Evolutionary conservation across 768 basidiomycete genomes (phyloP).

Genomic region (Tephrocybe sp.): DNA sequence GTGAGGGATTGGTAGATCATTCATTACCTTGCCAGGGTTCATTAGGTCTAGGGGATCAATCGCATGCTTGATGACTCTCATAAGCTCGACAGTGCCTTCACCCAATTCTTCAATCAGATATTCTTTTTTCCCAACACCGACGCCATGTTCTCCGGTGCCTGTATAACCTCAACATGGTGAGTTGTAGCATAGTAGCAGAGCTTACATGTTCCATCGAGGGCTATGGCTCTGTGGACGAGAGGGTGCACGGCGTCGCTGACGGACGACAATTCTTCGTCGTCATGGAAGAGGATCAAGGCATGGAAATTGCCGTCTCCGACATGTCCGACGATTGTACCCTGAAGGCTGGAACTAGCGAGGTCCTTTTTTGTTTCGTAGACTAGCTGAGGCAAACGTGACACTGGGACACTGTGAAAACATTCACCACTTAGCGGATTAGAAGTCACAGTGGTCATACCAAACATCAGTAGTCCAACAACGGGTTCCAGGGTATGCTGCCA

Average conservation of each 20-base stretch:
- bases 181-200: conserved; percentile 2
- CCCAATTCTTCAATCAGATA: conserved; percentile 87
- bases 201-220: conserved; percentile 77
- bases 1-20: neutral
- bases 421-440: neutral
- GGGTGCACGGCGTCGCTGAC: conserved; percentile 67
- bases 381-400: conserved; percentile 66
- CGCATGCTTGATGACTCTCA: conserved; percentile 81
- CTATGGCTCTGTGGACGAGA: conserved; percentile 69
- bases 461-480: conserved; percentile 89
- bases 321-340: conserved; percentile 78
- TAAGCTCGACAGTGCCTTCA: conserved; percentile 74
- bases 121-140: conserved; percentile 84
- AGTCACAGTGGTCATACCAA: conserved; percentile 50
- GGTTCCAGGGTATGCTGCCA: conserved; percentile 61
- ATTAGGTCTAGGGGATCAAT: conserved; percentile 81
- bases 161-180: conserved; percentile 4
- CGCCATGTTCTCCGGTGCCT: conserved; percentile 89
- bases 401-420: conserved; percentile 52
- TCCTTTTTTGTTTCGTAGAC: conserved; percentile 82
- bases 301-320: conserved; percentile 73
- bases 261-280: conserved; percentile 54
- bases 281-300: conserved; percentile 55
- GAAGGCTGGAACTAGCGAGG: conserved; percentile 52
- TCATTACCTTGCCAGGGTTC: conserved; percentile 77